Evolutionary conservation across 179 eudicot species (phyloP).

Genomic region (Carnegiea gigantea): DNA sequence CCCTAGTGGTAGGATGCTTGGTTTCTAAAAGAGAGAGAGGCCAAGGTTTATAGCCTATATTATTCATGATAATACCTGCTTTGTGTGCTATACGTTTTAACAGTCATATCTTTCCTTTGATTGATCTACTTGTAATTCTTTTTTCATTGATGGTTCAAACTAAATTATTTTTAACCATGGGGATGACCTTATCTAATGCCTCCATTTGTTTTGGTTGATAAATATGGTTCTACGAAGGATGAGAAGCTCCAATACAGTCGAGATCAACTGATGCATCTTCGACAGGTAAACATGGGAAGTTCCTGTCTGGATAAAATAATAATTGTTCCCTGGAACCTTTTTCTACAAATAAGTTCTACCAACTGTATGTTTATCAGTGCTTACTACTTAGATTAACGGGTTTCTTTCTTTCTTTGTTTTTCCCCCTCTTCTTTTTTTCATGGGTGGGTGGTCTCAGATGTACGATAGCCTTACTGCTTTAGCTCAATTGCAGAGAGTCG

Average conservation of each 20-base stretch:
- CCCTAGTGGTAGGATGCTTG: no score
- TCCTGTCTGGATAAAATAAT: background rate
- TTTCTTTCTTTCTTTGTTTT: no score
- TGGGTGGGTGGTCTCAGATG: no score
- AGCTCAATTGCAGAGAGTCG: no score
- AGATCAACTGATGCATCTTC: slow-evolving; percentile 50
- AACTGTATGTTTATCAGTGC: background rate
- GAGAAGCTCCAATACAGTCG: slow-evolving; percentile 61
- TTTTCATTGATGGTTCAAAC: background rate
- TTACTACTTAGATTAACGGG: no score
- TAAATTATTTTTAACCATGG: background rate
- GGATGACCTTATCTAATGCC: background rate
- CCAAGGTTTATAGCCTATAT: background rate
- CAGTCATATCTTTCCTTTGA: background rate
- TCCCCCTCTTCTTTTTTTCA: no score
- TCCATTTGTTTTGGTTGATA: slow-evolving; percentile 48
- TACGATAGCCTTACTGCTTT: no score
- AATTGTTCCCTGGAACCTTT: background rate
- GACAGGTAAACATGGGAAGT: slow-evolving; percentile 17
- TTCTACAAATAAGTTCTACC: background rate
- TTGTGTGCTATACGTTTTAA: background rate
- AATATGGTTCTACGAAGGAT: slow-evolving; percentile 43
- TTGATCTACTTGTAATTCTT: background rate
- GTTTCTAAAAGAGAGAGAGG: no score
- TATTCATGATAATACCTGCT: background rate